A percentile compares a stretch with the other conserved stretches of the same genome.
Conservation (phyloP, 2,329 filamentous ascomycete species). For the Claviceps lovelessii region DNA sequence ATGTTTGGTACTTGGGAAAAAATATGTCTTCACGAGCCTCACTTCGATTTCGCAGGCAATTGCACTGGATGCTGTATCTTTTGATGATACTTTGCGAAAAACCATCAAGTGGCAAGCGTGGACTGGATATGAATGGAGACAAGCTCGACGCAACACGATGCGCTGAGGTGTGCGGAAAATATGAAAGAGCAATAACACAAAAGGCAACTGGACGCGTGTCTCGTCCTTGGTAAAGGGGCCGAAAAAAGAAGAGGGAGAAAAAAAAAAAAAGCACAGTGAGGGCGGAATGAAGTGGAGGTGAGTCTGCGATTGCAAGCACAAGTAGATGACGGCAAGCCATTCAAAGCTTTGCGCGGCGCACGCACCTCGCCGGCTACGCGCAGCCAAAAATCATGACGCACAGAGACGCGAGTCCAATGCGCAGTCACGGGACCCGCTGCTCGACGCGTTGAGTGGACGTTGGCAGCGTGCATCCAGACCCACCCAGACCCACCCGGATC, state of each 20-base stretch:
- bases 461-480: not conserved
- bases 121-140: no score
- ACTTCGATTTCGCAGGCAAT: not conserved
- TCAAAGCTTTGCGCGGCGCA: not conserved
- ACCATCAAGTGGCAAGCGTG: no score
- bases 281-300: not conserved
- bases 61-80: not conserved
- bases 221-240: not conserved
- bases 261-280: not conserved
- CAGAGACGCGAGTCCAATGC: conserved; percentile 20
- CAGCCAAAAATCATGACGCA: conserved; percentile 12
- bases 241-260: not conserved
- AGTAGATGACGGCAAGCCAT: not conserved
- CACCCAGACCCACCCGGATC: not conserved
- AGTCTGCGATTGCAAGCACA: not conserved
- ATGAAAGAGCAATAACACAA: not conserved
- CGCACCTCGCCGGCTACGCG: conserved; percentile 2
- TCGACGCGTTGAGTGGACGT: conserved; percentile 2
- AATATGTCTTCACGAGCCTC: not conserved
- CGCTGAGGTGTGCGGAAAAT: not conserved
- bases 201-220: not conserved
- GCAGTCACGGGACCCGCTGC: conserved; percentile 17
- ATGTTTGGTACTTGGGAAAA: not conserved
- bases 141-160: not conserved
- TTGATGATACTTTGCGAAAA: no score